Evolutionary conservation across 2,329 filamentous ascomycete genomes (phyloP), one percentile per base, ranked within the genome.

Genomic region (Mollisiaceae sp.): DNA sequence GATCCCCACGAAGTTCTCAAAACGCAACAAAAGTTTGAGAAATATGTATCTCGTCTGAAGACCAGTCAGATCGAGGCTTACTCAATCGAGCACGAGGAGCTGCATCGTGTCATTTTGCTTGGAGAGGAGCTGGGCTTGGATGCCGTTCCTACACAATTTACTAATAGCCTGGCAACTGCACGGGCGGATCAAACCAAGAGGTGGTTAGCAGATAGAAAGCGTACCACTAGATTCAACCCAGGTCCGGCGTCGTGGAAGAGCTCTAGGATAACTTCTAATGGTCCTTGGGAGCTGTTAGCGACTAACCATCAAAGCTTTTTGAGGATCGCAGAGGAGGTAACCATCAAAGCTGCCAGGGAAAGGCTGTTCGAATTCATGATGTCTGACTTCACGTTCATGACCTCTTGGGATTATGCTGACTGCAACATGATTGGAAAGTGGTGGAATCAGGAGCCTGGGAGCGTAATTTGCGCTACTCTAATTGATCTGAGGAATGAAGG

Each of bases 381-480:
- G 47, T 66, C 68, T 1, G 69, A 71, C 38, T 71, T 69, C 47
- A 64, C 66, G 0, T 67, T 70, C 41, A 65, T 71, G 65, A 54
- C 62, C 15, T 69, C 69, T n/a, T 71, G 69, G 69, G 68, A 71
- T 60, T 59, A 61, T n/a, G 62, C 63, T 38, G 65, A 67, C 36
- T 47, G 41, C 14, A 57, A 65, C 15, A 68, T 69, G 63, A 24
- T 69, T 55, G 64, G 65, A 9, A 62, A 59, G 24, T 71, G 69
- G 69, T 70, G 69, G 69, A 67, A 71, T 58, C 18, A 67, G 12
- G 69, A 71, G 43, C 58, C 64, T n/a, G n/a, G 50, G n/a, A 66
- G 65, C 50, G 65, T 69, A 18, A 62, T 71, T 20, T 66, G 65
- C 47, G 65, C 67, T 18, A 69, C 66, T 14, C 41, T 71, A 8